A percentile compares a stretch with the other conserved stretches of the same genome.
Conservation (phyloP, 1,284 basidiomycete genomes). For the Naganishia cerealis region DNA sequence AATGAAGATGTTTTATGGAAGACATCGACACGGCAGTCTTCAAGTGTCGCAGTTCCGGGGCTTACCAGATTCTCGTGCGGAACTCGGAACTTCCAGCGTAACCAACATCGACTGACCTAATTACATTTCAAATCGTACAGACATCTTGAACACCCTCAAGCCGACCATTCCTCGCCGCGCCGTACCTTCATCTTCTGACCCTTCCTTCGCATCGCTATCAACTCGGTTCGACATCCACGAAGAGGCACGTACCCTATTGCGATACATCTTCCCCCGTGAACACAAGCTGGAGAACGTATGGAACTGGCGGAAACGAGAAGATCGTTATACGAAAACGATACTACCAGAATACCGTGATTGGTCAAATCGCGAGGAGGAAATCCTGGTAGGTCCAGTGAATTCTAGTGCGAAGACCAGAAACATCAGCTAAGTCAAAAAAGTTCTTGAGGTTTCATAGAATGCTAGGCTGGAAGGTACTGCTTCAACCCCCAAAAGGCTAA, state of each 20-base stretch:
- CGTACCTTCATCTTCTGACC: constrained; percentile 31
- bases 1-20: constrained; percentile 25
- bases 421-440: constrained; percentile 15
- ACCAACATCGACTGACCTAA: neutral
- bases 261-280: constrained; percentile 76
- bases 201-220: constrained; percentile 33
- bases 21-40: constrained; percentile 10
- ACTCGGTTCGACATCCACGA: constrained; percentile 35
- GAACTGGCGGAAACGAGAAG: constrained; percentile 65
- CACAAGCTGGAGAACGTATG: constrained; percentile 68
- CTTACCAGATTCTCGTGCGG: constrained; percentile 9
- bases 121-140: constrained; percentile 34
- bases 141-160: constrained; percentile 44
- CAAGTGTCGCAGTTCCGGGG: neutral
- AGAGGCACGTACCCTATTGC: constrained; percentile 29
- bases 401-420: neutral
- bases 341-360: constrained; percentile 24
- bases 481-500: constrained; percentile 74
- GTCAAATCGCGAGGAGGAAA: constrained; percentile 20
- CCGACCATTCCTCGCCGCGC: constrained; percentile 11
- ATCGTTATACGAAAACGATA: constrained; percentile 61
- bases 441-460: constrained; percentile 14
- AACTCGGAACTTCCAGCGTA: neutral
- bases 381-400: constrained; percentile 3
- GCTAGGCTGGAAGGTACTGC: constrained; percentile 34